Conservation (phyloP, 2,329 filamentous ascomycete species). For the Furcasterigmium sp. region DNA sequence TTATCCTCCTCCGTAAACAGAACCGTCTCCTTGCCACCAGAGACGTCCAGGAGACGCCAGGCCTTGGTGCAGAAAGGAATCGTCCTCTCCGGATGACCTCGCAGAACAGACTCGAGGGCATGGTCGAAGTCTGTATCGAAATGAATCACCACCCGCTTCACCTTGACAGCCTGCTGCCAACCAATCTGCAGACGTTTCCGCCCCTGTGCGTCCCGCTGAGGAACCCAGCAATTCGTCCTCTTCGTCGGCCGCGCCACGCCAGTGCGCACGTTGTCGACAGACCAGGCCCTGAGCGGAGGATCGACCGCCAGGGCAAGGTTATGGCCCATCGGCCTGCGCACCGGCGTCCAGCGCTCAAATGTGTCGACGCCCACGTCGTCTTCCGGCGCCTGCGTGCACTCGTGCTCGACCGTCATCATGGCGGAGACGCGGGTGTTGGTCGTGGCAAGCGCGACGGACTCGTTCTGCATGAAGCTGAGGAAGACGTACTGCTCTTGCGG, state of each 20-base stretch:
- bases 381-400: slow-evolving; percentile 15
- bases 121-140: slow-evolving; percentile 20
- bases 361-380: slow-evolving; percentile 16
- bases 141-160: slow-evolving; percentile 13
- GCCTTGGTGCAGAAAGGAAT: slow-evolving; percentile 18
- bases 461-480: slow-evolving; percentile 17
- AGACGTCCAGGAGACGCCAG: slow-evolving; percentile 16
- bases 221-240: slow-evolving; percentile 18
- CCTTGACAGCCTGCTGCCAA: slow-evolving; percentile 10
- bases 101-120: slow-evolving; percentile 17
- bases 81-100: slow-evolving; percentile 16
- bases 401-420: slow-evolving; percentile 18
- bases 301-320: slow-evolving; percentile 14
- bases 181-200: slow-evolving; percentile 7
- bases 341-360: slow-evolving; percentile 19
- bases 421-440: slow-evolving; percentile 14
- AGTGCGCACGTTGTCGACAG: slow-evolving; percentile 10
- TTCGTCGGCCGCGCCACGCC: slow-evolving; percentile 17
- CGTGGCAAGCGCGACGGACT: slow-evolving; percentile 14
- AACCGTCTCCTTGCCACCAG: slow-evolving; percentile 11
- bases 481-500: slow-evolving; percentile 18
- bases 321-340: slow-evolving; percentile 17
- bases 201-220: background rate
- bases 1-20: slow-evolving; percentile 14
- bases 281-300: slow-evolving; percentile 13